Evolutionary conservation across 345 rosid species (phyloP).

Genomic region (Murraya koenigii): DNA sequence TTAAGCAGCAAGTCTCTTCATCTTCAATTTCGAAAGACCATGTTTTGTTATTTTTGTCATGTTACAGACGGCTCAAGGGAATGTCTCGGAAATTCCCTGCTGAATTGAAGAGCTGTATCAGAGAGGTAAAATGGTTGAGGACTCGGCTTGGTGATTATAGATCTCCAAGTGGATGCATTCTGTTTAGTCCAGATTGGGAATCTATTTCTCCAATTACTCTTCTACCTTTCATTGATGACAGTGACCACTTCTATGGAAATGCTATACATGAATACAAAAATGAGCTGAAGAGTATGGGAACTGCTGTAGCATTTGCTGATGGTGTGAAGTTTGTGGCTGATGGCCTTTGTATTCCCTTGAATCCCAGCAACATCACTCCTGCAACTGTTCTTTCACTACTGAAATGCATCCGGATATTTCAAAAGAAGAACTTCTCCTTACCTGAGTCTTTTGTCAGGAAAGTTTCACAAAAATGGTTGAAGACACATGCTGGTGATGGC

Average conservation of each 20-base stretch:
- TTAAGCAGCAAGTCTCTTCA: slow-evolving; percentile 35
- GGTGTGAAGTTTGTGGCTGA: slow-evolving; percentile 51
- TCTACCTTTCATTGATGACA: slow-evolving; percentile 63
- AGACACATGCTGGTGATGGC: slow-evolving; percentile 50
- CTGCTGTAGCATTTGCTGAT: slow-evolving; percentile 30
- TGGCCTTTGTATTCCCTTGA: slow-evolving; percentile 34
- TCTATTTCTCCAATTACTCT: slow-evolving; percentile 41
- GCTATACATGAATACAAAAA: slow-evolving; percentile 36
- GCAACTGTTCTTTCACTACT: slow-evolving; percentile 41
- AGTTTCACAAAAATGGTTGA: slow-evolving; percentile 52
- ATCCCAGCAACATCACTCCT: slow-evolving; percentile 25
- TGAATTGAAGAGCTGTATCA: slow-evolving; percentile 33
- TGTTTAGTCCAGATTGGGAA: slow-evolving; percentile 56
- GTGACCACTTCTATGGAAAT: slow-evolving; percentile 41
- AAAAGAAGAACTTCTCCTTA: slow-evolving; percentile 22
- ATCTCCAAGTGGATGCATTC: slow-evolving; percentile 54
- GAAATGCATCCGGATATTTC: slow-evolving; percentile 35
- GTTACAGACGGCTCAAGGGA: slow-evolving; percentile 37
- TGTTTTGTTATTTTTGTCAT: slow-evolving; percentile 38
- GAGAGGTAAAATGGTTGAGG: slow-evolving; percentile 50
- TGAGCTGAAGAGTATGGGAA: slow-evolving; percentile 54
- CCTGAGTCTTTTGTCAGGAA: slow-evolving; percentile 27
- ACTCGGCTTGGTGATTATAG: slow-evolving; percentile 42
- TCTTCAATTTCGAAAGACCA: slow-evolving; percentile 34
- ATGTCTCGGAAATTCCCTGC: slow-evolving; percentile 18